A percentile compares a stretch with the other conserved stretches of the same genome.
Conservation (phyloP, 139 green algal species). For the Trebouxia sp. region DNA sequence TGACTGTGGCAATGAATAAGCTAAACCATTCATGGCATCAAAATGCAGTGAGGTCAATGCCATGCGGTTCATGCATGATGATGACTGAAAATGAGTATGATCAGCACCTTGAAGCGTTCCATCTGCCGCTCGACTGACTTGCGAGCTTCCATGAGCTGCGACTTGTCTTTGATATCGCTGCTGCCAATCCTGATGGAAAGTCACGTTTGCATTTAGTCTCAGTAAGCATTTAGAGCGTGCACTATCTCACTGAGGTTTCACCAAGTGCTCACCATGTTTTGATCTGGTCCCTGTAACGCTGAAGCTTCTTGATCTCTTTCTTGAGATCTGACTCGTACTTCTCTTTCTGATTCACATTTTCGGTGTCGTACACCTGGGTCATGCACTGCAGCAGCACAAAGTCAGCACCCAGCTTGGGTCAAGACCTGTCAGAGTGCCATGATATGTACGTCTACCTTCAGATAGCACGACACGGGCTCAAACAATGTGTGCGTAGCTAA, state of each 20-base stretch:
- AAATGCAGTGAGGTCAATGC: too few relatives aligned
- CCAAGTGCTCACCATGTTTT: constrained; percentile 88
- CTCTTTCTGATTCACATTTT: constrained; percentile 91
- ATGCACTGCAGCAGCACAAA: constrained; percentile 10
- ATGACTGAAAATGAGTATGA: too few relatives aligned
- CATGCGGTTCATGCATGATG: too few relatives aligned
- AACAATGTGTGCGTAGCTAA: neutral
- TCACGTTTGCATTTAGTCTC: too few relatives aligned
- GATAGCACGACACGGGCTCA: too few relatives aligned
- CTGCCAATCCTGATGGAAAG: constrained; percentile 66
- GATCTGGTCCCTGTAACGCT: constrained; percentile 96
- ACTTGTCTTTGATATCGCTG: constrained; percentile 98
- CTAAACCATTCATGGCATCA: too few relatives aligned
- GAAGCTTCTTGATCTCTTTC: constrained; percentile 99
- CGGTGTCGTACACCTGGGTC: constrained; percentile 86
- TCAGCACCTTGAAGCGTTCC: constrained; percentile 98
- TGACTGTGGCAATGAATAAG: too few relatives aligned
- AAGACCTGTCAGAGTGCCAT: too few relatives aligned
- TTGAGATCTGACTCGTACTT: constrained; percentile 98
- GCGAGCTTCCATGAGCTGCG: constrained; percentile 74
- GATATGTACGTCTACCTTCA: too few relatives aligned
- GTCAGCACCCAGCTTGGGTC: constrained; percentile 10
- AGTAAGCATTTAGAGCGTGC: too few relatives aligned
- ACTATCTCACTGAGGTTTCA: too few relatives aligned
- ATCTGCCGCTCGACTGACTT: constrained; percentile 96